These are phyloP conservation scores for Beauveria sp. DNA, from an alignment of 2,329 filamentous ascomycete species.

Conservation along the genomic window DNA sequence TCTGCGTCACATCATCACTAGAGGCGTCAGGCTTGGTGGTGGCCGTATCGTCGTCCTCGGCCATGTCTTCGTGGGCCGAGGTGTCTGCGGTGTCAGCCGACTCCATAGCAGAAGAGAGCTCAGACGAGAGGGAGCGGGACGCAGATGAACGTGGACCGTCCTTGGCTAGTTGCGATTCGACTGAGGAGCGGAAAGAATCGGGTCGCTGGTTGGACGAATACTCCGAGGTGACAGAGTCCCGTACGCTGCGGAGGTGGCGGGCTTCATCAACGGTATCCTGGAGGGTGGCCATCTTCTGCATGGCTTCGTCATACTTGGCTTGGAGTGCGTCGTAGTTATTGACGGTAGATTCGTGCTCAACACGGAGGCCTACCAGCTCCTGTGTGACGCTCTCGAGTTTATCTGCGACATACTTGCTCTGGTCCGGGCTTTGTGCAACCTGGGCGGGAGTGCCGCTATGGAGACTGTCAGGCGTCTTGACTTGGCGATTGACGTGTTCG, in stretches of 20 bases:
- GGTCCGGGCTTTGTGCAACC: slow-evolving; percentile 61
- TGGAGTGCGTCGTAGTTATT: slow-evolving; percentile 76
- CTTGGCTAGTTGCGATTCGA: slow-evolving; percentile 63
- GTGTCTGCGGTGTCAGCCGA: slow-evolving; percentile 59
- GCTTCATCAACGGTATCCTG: slow-evolving; percentile 80
- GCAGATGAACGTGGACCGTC: slow-evolving; percentile 57
- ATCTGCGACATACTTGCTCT: slow-evolving; percentile 79
- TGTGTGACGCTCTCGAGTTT: slow-evolving; percentile 88
- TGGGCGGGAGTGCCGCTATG: slow-evolving; percentile 41
- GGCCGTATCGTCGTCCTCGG: slow-evolving; percentile 32
- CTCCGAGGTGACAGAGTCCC: slow-evolving; percentile 50
- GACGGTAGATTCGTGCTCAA: slow-evolving; percentile 81
- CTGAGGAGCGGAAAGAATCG: slow-evolving; percentile 77
- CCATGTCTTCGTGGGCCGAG: slow-evolving; percentile 45
- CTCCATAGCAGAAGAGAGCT: slow-evolving; percentile 81
- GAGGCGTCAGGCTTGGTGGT: slow-evolving; percentile 36
- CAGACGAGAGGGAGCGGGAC: slow-evolving; percentile 87
- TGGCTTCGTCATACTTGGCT: slow-evolving; percentile 82
- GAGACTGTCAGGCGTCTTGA: not conserved
- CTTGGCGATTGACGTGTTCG: not conserved
- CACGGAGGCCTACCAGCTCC: slow-evolving; percentile 81
- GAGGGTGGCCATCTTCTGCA: slow-evolving; percentile 73
- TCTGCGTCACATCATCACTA: slow-evolving; percentile 31
- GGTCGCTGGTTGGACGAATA: slow-evolving; percentile 49
- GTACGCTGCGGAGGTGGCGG: slow-evolving; percentile 49